Evolutionary conservation across 257 asterid genomes (phyloP), one percentile per base, ranked within the genome.

Genomic region (Striga asiatica): DNA sequence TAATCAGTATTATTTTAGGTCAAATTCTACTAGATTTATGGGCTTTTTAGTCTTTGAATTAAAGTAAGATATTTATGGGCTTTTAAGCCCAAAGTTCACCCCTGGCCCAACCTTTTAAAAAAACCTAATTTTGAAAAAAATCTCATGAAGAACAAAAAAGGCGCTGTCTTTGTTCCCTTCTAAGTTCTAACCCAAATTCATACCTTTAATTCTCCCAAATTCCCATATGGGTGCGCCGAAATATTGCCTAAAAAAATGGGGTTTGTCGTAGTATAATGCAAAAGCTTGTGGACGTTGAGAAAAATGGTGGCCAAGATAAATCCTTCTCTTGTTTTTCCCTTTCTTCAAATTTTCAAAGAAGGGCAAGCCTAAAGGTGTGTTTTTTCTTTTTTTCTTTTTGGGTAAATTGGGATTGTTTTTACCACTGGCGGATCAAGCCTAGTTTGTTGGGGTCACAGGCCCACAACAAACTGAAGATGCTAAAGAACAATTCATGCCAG

Each of bases 281-380:
- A 64, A 43, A n/a, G 60, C 56, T 32, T 13, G 50, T 61, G 50
- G n/a, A n/a, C 55, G 19, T n/a, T 38, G 42, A 42, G 46, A 56
- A 60, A 7, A 74, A 78, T 82, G 95, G 65, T 80, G 38, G 67
- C 60, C 53, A 71, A 78, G 67, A 31, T 69, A 19, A 72, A 69
- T 65, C 66, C 79, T 67, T 75, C 64, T 65, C 87, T 51, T 66
- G 66, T 47, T 57, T 65, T 52, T 75, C 79, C 29, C 60, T 70
- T 61, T 73, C 81, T 56, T 72, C 82, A 14, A 71, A 86, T 45
- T 57, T 61, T 52, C 79, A 65, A 50, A 61, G 73, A 57, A 73
- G 54, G 54, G 56, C 64, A 9, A 56, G 64, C 48, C 61, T 62
- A 7, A 67, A 66, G 86, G 95, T 78, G 54, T 16, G 63, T 8